phyloP scores from a whole-genome alignment of 2,329 filamentous ascomycete species.

The Exserohilum turcica region DNA sequence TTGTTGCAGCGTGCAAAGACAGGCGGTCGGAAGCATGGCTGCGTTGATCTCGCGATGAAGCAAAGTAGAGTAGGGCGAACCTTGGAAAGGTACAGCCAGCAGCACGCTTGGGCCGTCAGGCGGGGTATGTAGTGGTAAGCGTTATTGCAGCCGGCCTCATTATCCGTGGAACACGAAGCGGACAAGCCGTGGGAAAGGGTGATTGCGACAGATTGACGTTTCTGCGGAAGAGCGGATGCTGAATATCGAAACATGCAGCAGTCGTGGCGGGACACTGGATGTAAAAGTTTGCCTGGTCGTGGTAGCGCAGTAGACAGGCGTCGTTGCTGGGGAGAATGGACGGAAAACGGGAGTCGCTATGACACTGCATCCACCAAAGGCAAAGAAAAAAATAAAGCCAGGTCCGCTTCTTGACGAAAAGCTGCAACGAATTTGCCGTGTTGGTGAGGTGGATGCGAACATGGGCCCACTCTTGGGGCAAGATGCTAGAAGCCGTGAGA shows the following conservation, averaged over 20 bases:
- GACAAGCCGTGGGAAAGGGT: constrained; percentile 17
- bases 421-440: constrained; percentile 31
- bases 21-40: constrained; percentile 13
- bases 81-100: constrained; percentile 23
- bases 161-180: constrained; percentile 23
- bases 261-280: constrained; percentile 26
- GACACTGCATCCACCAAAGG: too few relatives aligned
- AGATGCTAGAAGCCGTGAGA: constrained; percentile 22
- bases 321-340: constrained; percentile 22
- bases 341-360: too few relatives aligned
- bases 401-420: constrained; percentile 31
- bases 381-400: background rate
- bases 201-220: constrained; percentile 12
- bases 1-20: constrained; percentile 10
- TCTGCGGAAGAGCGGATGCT: constrained; percentile 17
- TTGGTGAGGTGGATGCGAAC: constrained; percentile 19
- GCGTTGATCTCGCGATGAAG: constrained; percentile 26
- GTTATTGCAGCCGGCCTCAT: constrained; percentile 27
- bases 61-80: constrained; percentile 21
- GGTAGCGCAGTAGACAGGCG: constrained; percentile 15
- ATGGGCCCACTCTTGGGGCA: constrained; percentile 28
- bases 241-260: constrained; percentile 37
- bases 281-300: constrained; percentile 42
- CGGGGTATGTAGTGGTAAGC: constrained; percentile 26
- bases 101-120: constrained; percentile 25